A percentile compares a stretch with the other conserved stretches of the same genome.
phyloP scores from a whole-genome alignment of 2,329 filamentous ascomycete genomes.

The Albophoma yamanashiensis region DNA sequence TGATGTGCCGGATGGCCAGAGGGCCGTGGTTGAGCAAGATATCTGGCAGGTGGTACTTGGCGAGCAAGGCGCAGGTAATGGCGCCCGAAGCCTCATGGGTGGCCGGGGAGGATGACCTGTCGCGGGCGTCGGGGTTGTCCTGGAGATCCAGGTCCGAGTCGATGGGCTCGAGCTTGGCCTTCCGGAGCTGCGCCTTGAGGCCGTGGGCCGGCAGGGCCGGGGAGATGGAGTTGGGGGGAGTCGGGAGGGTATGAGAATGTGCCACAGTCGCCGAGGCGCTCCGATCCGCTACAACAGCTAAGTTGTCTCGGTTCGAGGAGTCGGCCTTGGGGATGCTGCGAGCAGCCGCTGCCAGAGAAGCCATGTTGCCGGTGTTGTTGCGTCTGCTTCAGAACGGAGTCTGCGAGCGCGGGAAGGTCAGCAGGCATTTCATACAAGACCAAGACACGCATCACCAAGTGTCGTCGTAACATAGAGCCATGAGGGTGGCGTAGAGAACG shows the following conservation, averaged over 20 bases:
- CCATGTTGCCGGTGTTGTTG: constrained; percentile 38
- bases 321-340: constrained; percentile 52
- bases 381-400: constrained; percentile 33
- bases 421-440: background rate
- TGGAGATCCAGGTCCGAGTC: constrained; percentile 85
- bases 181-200: constrained; percentile 57
- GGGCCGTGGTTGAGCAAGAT: constrained; percentile 86
- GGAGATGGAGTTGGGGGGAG: constrained; percentile 91
- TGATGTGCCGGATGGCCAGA: constrained; percentile 87
- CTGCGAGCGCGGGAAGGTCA: constrained; percentile 13
- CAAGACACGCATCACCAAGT: background rate
- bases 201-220: constrained; percentile 76
- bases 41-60: constrained; percentile 80
- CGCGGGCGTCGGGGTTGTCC: constrained; percentile 33
- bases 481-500: background rate
- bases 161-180: constrained; percentile 50
- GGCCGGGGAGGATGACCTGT: constrained; percentile 32
- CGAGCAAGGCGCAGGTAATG: constrained; percentile 77
- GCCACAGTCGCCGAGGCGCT: constrained; percentile 50
- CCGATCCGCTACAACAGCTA: constrained; percentile 60
- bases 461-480: background rate
- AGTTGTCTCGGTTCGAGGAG: constrained; percentile 56
- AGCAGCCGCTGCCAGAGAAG: constrained; percentile 55
- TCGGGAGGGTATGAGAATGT: constrained; percentile 60
- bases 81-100: constrained; percentile 62